Percentiles rank a stretch among this genome's conserved stretches.
Evolutionary conservation across 257 asterid genomes (phyloP).

Genomic region (Solanum lycopersicoides): DNA sequence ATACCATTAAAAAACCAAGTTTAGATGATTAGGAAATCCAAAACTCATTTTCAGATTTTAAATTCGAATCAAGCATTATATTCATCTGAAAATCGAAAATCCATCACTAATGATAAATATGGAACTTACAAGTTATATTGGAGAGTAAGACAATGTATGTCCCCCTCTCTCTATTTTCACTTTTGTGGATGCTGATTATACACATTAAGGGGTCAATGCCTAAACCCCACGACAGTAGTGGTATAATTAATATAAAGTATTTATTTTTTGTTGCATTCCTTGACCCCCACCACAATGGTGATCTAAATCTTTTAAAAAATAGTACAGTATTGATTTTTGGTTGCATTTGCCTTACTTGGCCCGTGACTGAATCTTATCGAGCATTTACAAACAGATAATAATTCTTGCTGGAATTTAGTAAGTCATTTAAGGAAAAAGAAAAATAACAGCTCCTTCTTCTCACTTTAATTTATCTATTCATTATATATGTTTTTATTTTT

Average conservation of each 20-base stretch:
- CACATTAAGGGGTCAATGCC: not conserved
- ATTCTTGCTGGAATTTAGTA: not conserved
- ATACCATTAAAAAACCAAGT: not conserved
- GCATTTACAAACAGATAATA: not conserved
- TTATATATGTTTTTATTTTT: too few relatives aligned
- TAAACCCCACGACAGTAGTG: not conserved
- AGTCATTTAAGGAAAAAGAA: not conserved
- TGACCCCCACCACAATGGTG: not conserved
- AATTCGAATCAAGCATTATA: too few relatives aligned
- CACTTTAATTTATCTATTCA: not conserved
- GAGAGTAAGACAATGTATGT: not conserved
- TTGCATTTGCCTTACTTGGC: not conserved
- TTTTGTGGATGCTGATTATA: not conserved
- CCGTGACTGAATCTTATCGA: not conserved
- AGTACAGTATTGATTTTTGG: not conserved
- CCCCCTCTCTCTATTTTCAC: not conserved
- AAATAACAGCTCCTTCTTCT: not conserved
- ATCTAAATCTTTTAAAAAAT: not conserved
- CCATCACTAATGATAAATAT: not conserved
- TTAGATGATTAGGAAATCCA: not conserved
- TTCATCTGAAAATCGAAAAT: not conserved
- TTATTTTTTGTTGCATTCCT: not conserved
- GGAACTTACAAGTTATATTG: not conserved
- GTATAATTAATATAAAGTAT: not conserved
- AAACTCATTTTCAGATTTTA: not conserved